Evolutionary conservation across 306 rosid species (phyloP), one percentile per base, ranked within the genome.

Genomic region (Casuarina cunninghamiana): DNA sequence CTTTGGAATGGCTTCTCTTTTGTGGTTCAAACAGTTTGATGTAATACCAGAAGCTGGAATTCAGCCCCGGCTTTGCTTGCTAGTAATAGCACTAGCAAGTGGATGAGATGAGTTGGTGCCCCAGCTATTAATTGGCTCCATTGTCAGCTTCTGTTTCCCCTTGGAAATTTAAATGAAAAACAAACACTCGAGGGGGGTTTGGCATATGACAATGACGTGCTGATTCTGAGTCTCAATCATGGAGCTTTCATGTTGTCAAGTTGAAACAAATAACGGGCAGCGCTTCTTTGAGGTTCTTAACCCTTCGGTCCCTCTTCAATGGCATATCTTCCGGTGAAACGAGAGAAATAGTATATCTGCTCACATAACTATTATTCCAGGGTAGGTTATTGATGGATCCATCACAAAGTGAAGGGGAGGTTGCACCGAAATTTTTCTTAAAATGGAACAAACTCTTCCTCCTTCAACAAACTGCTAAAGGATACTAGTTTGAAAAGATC

Each of bases 11-110:
- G 69, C n/a, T 71, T 77, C 43, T 58, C 6, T 4, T 26, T 3
- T 12, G 86, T 81, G 88, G 89, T 89, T 89, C 93, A 75, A 17
- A 10, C 50, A 71, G 68, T 77, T 75, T 49, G 45, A 83, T 26
- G 75, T 61, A 75, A 49, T 53, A 68, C 77, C 70, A 75, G 5
- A 5, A 4, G 6, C 5, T 15, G 15, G 8, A 16, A 53, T 7
- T 53, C 26, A 21, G 17, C 19, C 54, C 44, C 60, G 50, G 66
- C 46, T n/a, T 71, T 54, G 12, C 69, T 55, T 16, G 69, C 69
- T 54, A 69, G 53, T 43, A 12, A 58, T 21, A 53, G 49, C 51
- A 58, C n/a, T 15, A 19, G 32, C 9, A 55, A n/a, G 57, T 58
- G 81, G 81, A 45, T 71, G 53, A 46, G 53, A 38, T 12, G 0